Conservation (phyloP, 352 stramenopile species). For the Globisporangium takayamanum region DNA sequence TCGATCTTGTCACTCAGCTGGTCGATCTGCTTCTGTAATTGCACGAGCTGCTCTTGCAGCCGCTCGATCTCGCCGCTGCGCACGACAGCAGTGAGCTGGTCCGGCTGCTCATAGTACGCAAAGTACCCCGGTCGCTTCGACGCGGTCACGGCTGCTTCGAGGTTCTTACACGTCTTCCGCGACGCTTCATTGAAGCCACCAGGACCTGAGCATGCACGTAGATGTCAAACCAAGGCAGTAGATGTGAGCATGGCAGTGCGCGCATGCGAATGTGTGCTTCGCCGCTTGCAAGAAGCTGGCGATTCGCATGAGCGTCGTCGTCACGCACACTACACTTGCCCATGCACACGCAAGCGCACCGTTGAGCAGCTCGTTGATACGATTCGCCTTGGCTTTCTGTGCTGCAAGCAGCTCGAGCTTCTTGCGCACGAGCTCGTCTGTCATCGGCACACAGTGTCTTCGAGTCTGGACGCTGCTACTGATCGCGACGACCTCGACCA, state of each 20-base stretch:
- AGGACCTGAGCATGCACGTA: slow-evolving; percentile 19
- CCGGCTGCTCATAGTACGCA: slow-evolving; percentile 58
- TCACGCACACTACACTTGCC: not conserved
- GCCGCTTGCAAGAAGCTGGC: too few species aligned
- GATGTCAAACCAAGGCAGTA: not conserved
- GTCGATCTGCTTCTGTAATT: slow-evolving; percentile 69
- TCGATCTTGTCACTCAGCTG: slow-evolving; percentile 53
- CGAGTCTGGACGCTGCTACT: too few species aligned
- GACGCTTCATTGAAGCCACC: slow-evolving; percentile 69
- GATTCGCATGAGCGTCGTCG: not conserved
- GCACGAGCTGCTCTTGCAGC: slow-evolving; percentile 47
- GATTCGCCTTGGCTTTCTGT: slow-evolving; percentile 57
- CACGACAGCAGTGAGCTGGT: slow-evolving; percentile 45
- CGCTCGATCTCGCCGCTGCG: slow-evolving; percentile 52
- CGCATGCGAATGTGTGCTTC: not conserved
- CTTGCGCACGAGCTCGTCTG: slow-evolving; percentile 66
- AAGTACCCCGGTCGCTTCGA: slow-evolving; percentile 75
- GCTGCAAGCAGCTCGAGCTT: slow-evolving; percentile 67
- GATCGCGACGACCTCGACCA: too few species aligned
- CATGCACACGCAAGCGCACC: slow-evolving; percentile 18
- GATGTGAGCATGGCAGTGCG: not conserved
- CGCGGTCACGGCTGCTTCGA: slow-evolving; percentile 66
- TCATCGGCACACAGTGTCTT: slow-evolving; percentile 13
- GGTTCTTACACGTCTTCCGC: slow-evolving; percentile 75
- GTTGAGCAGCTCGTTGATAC: slow-evolving; percentile 52